Base-by-base conservation (phyloP, 1,284 basidiomycete genomes). In the Xerocomus amazonicus region DNA sequence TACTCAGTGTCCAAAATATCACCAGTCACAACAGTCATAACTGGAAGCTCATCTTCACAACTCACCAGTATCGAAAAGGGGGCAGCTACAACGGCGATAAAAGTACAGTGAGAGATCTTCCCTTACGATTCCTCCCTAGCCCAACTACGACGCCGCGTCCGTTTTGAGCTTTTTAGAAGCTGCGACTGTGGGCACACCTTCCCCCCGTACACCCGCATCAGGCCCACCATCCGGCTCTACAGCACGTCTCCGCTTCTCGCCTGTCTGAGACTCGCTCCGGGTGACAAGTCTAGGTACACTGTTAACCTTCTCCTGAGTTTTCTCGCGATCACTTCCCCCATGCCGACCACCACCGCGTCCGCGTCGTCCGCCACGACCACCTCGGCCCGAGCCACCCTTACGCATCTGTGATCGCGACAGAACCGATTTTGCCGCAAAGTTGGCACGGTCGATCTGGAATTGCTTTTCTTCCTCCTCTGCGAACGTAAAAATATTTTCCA, bases 161-260 rank as follows among this genome's bases (percentile, higher is more conserved):
- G 73, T 73, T 63, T 84, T 87, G 26, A 67, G 69, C 70, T 84
- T 88, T 62, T 88, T 89, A 45, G 67, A 63, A 17, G 70, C 68
- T 50, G 76, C 73, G 40, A 87, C 69, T 3, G 70, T 52, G 8
- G 86, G 86, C 6, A 83, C 81, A 28, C 69, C 72, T n/a, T 70
- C 74, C 0, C 84, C 84, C 14, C 86, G 75, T 9, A 80, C 62
- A 12, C 86, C 86, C 26, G 75, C 73, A 57, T 84, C 77, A 3
- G 81, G 78, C 0, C 82, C 86, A 55, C 87, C 87, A 58, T 88
- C 87, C 1, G 85, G 85, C 61, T 89, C 87, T 0, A 87, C 73
- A 2, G 75, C 81, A 26, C 85, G 78, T 65, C 88, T 89, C 53
- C 87, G 73, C 72, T 89, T 89, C 57, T 86, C 84, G 19, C 84